phyloP scores from a whole-genome alignment of 179 eudicot genomes.

The Drosera spatulata region DNA sequence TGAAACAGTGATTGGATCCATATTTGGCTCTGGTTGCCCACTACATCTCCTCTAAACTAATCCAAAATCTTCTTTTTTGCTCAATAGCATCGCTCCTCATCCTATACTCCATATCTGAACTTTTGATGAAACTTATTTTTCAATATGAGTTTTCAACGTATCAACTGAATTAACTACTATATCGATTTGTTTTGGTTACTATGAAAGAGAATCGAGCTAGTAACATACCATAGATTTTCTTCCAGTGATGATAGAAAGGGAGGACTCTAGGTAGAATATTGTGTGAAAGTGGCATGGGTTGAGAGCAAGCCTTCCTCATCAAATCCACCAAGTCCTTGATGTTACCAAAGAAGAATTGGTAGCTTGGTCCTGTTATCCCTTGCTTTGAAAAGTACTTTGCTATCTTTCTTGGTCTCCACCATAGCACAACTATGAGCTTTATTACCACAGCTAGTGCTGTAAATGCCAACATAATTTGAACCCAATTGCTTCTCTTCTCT shows the following conservation, averaged over 20 bases:
- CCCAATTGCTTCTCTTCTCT: neutral
- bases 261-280: slow-evolving; percentile 78
- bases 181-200: too few species aligned
- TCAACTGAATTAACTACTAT: too few species aligned
- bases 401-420: slow-evolving; percentile 58
- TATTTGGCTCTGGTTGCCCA: too few species aligned
- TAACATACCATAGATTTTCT: slow-evolving; percentile 39
- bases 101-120: too few species aligned
- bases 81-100: too few species aligned
- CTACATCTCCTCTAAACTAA: too few species aligned
- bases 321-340: slow-evolving; percentile 46
- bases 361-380: slow-evolving; percentile 69
- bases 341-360: slow-evolving; percentile 49
- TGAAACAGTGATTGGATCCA: too few species aligned
- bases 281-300: slow-evolving; percentile 50
- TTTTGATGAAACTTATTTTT: too few species aligned
- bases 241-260: slow-evolving; percentile 81
- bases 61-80: too few species aligned
- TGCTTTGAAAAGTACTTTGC: slow-evolving; percentile 45
- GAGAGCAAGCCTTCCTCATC: slow-evolving; percentile 61
- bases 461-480: neutral
- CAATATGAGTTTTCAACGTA: too few species aligned
- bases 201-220: neutral
- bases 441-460: slow-evolving; percentile 4
- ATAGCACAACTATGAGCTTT: slow-evolving; percentile 34